Conservation (phyloP, 139 green algal genomes). For the Deuterostichococcus epilithicus region DNA sequence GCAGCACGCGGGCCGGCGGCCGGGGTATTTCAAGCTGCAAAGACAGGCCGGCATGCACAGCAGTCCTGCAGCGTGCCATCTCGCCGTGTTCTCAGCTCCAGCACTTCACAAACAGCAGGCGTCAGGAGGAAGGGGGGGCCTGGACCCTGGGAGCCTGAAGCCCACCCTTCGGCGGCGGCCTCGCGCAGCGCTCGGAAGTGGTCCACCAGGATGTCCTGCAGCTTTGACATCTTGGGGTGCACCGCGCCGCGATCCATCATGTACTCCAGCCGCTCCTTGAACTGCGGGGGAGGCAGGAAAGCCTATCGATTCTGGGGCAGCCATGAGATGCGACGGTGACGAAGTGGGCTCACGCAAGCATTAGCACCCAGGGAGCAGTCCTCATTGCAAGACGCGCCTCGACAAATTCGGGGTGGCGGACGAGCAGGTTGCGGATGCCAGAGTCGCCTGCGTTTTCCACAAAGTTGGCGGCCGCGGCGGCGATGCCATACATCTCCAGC, state of each 20-base stretch:
- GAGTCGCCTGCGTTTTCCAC: conserved; percentile 13
- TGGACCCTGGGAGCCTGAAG: no score
- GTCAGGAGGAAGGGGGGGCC: no score
- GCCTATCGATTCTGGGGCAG: conserved; percentile 8
- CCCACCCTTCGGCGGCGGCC: conserved; percentile 1
- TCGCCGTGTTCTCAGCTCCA: no score
- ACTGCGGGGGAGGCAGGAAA: conserved; percentile 5
- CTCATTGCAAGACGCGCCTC: conserved; percentile 17
- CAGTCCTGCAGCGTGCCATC: no score
- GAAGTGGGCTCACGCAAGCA: background rate
- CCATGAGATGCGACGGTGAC: background rate
- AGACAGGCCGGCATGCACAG: no score
- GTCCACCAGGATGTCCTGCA: conserved; percentile 49
- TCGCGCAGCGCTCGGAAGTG: conserved; percentile 40
- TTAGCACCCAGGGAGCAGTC: background rate
- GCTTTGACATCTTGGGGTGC: conserved; percentile 61
- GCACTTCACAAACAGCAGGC: no score
- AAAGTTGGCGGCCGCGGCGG: conserved; percentile 13
- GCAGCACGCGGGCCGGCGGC: no score
- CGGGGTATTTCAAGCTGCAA: no score
- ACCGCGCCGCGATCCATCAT: conserved; percentile 14
- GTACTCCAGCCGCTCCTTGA: conserved; percentile 17
- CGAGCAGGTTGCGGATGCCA: conserved; percentile 22
- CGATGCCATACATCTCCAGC: conserved; percentile 39
- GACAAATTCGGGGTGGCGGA: conserved; percentile 14